Percentiles rank a stretch among this genome's conserved stretches.
These are phyloP conservation scores for Bjerkandera adusta DNA, from an alignment of 1,284 basidiomycete species.

Conservation along the genomic window DNA sequence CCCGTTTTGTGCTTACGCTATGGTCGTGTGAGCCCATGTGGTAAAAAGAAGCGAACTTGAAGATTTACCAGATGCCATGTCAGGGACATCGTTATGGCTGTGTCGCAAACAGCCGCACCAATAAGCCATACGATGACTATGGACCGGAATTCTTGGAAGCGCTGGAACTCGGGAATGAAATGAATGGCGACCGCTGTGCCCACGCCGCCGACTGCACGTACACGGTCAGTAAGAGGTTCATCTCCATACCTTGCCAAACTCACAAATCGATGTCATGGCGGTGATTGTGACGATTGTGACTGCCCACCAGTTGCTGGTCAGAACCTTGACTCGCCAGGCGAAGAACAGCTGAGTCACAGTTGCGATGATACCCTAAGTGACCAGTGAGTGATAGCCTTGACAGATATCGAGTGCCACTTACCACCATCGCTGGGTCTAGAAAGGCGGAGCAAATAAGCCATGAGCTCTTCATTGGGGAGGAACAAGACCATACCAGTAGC, in stretches of 20 bases:
- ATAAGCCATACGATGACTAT: conserved; percentile 36
- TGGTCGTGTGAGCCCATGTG: neutral
- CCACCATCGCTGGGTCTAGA: conserved; percentile 34
- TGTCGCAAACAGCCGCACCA: conserved; percentile 31
- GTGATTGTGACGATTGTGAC: conserved; percentile 26
- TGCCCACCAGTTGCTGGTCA: conserved; percentile 31
- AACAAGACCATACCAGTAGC: conserved; percentile 22
- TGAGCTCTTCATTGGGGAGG: conserved; percentile 20
- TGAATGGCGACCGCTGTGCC: conserved; percentile 33
- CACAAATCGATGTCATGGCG: conserved; percentile 30
- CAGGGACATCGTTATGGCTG: conserved; percentile 28
- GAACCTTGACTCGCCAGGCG: conserved; percentile 40
- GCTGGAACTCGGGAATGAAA: conserved; percentile 28
- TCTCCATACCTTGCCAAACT: conserved; percentile 11
- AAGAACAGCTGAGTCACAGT: conserved; percentile 41
- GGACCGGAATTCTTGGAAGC: conserved; percentile 35
- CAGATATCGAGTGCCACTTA: conserved; percentile 12
- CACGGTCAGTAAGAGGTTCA: neutral
- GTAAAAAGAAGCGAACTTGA: neutral
- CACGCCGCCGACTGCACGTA: conserved; percentile 28
- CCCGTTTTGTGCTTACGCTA: conserved; percentile 41
- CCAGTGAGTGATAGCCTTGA: neutral
- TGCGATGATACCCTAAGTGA: conserved; percentile 36
- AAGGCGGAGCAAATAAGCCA: neutral
- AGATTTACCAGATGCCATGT: conserved; percentile 30